Base-by-base conservation (phyloP, 805 yeast genomes). In the Pachysolen tannophilus region DNA sequence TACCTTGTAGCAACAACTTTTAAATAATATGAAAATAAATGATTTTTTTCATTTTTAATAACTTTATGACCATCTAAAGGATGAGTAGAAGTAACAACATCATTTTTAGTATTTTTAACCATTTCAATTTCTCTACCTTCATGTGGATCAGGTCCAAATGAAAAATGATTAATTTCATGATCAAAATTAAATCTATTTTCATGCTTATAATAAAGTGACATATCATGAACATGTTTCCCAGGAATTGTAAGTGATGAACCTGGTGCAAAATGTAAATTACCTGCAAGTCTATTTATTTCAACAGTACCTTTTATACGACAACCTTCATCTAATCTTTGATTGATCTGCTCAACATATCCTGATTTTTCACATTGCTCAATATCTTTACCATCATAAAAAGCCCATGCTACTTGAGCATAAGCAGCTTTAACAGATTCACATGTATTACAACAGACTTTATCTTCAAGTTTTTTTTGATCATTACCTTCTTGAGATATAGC, bases 181-280 rank as follows among this genome's bases (percentile, higher is more conserved):
- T 78, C 75, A 51, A 92, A 82, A 42, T 82, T 73, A 56, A 83
- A 77, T 40, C 72, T 73, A 38, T 68, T 69, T 1, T 58, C 56
- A 41, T 69, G 65, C 43, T 74, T 65, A 20, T 63, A 61, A 59
- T 72, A 92, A 35, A 85, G 65, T 6, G 95, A 81, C 36, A 82
- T 58, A 52, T 92, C 98, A 61, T 92, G 98, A 40, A 74, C 67
- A 55, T 92, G 98, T 33, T 69, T 68, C 13, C 74, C 75, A 8
- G 61, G 57, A 38, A 60, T 56, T 26, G 78, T 72, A 48, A 66
- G 68, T 2, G 94, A 77, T 18, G 82, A 76, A 27, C 98, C 98
- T 4, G 98, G 97, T 1, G 97, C 96, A 67, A 92, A 87, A 62
- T 92, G 97, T 43, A 92, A 61, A 50, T 85, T 82, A 32, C 98